phyloP scores from a whole-genome alignment of 139 green algal genomes.

The Mychonastes homosphaera region DNA sequence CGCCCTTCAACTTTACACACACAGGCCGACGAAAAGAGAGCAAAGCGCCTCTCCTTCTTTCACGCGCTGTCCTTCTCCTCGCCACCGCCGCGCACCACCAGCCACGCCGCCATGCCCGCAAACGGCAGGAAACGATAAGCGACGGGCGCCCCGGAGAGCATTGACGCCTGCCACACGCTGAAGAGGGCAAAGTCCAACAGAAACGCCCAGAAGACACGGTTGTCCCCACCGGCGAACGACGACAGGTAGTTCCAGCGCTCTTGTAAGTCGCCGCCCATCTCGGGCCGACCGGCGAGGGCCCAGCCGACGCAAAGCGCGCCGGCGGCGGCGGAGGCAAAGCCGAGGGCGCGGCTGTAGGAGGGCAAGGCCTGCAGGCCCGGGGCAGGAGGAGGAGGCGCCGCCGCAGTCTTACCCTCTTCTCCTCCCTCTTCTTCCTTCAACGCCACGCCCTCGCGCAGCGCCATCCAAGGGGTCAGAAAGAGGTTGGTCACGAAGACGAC shows the following conservation, averaged over 20 bases:
- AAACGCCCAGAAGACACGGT: conserved; percentile 72
- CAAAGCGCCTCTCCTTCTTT: too few relatives aligned
- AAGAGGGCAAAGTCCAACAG: conserved; percentile 62
- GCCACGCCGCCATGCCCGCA: conserved; percentile 55
- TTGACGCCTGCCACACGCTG: conserved; percentile 54
- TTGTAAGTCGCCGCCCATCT: conserved; percentile 50
- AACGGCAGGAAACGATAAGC: conserved; percentile 57
- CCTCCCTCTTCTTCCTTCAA: too few relatives aligned
- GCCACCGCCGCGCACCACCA: too few relatives aligned
- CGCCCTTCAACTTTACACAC: too few relatives aligned
- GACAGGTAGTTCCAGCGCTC: conserved; percentile 38
- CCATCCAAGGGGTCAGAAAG: conserved; percentile 71
- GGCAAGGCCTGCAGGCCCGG: conserved; percentile 23
- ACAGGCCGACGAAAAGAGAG: too few relatives aligned
- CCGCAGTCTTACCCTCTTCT: too few relatives aligned
- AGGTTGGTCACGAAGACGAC: conserved; percentile 76
- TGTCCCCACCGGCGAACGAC: background rate
- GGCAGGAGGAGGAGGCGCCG: too few relatives aligned
- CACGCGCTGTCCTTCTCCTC: too few relatives aligned
- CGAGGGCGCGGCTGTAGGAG: conserved; percentile 11
- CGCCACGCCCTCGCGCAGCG: too few relatives aligned
- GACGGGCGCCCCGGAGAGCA: conserved; percentile 42
- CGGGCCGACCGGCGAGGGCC: conserved; percentile 44
- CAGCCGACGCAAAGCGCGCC: conserved; percentile 55
- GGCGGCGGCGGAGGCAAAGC: conserved; percentile 21